phyloP scores from a whole-genome alignment of 1,139 yeast genomes.

The Yamadazyma friedrichii region DNA sequence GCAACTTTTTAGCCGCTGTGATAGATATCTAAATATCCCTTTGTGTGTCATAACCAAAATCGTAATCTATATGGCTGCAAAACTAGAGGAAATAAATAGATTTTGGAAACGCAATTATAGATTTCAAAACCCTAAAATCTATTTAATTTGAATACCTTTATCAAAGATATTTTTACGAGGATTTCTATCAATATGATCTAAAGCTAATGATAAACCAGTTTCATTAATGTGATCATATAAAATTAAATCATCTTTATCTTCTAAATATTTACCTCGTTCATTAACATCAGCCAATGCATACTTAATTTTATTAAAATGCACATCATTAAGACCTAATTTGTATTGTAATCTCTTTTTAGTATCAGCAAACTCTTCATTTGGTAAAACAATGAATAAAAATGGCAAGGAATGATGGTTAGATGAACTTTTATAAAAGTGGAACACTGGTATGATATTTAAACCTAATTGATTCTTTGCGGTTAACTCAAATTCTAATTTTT shows the following conservation, averaged over 20 bases:
- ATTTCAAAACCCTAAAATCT: constrained; percentile 6
- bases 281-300: constrained; percentile 54
- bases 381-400: constrained; percentile 67
- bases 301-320: constrained; percentile 73
- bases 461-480: constrained; percentile 34
- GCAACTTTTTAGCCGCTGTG: no score
- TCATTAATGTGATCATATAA: constrained; percentile 55
- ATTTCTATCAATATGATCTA: constrained; percentile 83
- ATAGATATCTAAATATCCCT: no score
- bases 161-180: constrained; percentile 49
- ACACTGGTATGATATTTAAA: constrained; percentile 45
- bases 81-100: background rate
- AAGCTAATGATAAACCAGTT: constrained; percentile 50
- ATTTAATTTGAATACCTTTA: constrained; percentile 58
- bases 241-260: constrained; percentile 51
- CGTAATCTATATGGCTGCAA: no score
- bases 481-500: constrained; percentile 27
- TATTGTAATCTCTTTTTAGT: constrained; percentile 69
- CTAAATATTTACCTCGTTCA: constrained; percentile 47
- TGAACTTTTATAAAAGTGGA: constrained; percentile 76
- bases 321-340: constrained; percentile 70
- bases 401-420: constrained; percentile 84
- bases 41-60: no score
- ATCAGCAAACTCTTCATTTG: constrained; percentile 62
- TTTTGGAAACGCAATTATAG: background rate